Conservation (phyloP, 768 basidiomycete genomes). For the Gymnopilus dilepis region DNA sequence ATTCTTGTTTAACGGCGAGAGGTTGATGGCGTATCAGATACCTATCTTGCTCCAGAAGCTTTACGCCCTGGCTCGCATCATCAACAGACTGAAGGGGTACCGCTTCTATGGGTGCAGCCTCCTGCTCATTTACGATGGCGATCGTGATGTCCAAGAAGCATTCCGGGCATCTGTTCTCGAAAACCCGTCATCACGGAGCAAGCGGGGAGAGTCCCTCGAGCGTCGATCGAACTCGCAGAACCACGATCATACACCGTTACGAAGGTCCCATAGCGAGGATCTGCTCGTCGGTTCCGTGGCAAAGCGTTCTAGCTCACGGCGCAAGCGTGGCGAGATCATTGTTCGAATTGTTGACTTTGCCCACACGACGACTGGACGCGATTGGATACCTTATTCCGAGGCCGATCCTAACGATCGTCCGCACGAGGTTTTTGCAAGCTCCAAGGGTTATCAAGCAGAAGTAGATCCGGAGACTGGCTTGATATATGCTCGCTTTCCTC, state of each 20-base stretch:
- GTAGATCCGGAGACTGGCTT: conserved; percentile 84
- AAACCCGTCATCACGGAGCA: conserved; percentile 68
- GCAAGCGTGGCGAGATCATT: conserved; percentile 89
- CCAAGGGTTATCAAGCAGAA: conserved; percentile 81
- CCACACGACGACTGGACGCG: conserved; percentile 94
- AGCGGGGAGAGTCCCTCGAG: conserved; percentile 81
- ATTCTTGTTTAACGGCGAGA: conserved; percentile 86
- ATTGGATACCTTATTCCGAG: conserved; percentile 77
- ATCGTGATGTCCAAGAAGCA: conserved; percentile 82
- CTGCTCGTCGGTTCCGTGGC: conserved; percentile 69
- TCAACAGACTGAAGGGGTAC: conserved; percentile 90
- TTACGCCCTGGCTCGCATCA: conserved; percentile 91
- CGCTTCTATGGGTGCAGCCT: conserved; percentile 98
- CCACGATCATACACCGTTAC: conserved; percentile 53
- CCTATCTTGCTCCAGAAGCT: conserved; percentile 90
- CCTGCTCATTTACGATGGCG: conserved; percentile 97
- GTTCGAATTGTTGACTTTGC: conserved; percentile 99
- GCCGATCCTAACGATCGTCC: conserved; percentile 43
- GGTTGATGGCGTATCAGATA: conserved; percentile 88
- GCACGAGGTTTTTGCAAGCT: conserved; percentile 56
- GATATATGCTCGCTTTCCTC: conserved; percentile 92
- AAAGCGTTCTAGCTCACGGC: conserved; percentile 65
- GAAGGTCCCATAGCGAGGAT: conserved; percentile 84
- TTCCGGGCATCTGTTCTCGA: conserved; percentile 68
- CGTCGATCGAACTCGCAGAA: conserved; percentile 54